Evolutionary conservation across 2,329 filamentous ascomycete species (phyloP).

Genomic region (Aspergillus japonicus): DNA sequence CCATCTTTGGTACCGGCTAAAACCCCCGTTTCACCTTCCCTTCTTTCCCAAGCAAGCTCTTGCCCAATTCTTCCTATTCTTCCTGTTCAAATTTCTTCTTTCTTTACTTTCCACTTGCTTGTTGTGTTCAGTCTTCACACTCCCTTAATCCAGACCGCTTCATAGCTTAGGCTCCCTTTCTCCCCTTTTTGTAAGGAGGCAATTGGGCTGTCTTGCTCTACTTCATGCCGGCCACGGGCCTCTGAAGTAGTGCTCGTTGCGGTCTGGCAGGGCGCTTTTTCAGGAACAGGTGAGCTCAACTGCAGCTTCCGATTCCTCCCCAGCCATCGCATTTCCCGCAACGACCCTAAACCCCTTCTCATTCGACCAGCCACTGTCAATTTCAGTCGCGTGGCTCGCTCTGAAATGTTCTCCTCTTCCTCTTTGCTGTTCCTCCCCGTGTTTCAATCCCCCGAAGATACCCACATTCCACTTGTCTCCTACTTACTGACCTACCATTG

Average conservation of each 20-base stretch:
- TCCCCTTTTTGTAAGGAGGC: slow-evolving; percentile 8
- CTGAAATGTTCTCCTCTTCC: slow-evolving; percentile 12
- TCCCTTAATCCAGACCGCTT: slow-evolving; percentile 4
- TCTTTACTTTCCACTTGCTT: slow-evolving; percentile 4
- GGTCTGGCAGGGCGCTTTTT: slow-evolving; percentile 20
- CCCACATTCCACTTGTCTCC: slow-evolving; percentile 26
- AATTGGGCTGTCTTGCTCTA: slow-evolving; percentile 18
- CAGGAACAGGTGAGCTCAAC: slow-evolving; percentile 13
- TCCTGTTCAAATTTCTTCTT: not conserved
- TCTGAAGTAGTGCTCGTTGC: slow-evolving; percentile 19
- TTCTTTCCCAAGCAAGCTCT: not conserved
- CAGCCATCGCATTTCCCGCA: slow-evolving; percentile 43
- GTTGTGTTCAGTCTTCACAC: slow-evolving; percentile 1
- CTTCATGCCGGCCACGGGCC: slow-evolving; percentile 24
- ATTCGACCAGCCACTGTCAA: slow-evolving; percentile 35
- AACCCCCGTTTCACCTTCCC: not conserved
- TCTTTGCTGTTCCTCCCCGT: slow-evolving; percentile 11
- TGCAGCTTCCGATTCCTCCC: slow-evolving; percentile 20
- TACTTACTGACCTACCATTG: slow-evolving; percentile 10
- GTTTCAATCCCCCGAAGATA: slow-evolving; percentile 17
- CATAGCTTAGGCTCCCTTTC: not conserved
- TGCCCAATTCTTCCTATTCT: not conserved
- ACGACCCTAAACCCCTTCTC: slow-evolving; percentile 11
- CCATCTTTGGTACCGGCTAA: not conserved
- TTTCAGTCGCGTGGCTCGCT: slow-evolving; percentile 12